Base-by-base conservation (phyloP, 805 yeast species). In the Metschnikowia cerradonensis region DNA sequence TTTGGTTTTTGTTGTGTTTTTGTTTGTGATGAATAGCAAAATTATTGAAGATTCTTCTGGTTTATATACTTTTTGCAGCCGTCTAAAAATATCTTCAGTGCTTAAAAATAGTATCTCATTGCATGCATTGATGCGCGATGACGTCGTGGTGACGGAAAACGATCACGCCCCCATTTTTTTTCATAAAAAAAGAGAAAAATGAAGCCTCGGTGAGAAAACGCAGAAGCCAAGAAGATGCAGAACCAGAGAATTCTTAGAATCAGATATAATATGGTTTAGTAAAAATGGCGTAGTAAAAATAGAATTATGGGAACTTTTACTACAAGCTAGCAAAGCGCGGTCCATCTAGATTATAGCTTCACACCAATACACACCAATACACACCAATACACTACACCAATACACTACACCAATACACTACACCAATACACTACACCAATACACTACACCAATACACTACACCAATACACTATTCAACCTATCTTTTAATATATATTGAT, bases 21-120 rank as follows among this genome's bases (percentile, higher is more conserved):
- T 14, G 20, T 14, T 22, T 22, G 26, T 22, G 6, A 22, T 22
- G 26, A 22, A 22, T 2, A 22, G 2, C n/a, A 2, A 17, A 15
- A 15, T 17, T 8, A 13, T 4, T 8, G 40, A 5, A 34, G 10
- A 34, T 34, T 22, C 2, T 13, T 1, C 31, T 3, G 17, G 11
- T 22, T 38, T 38, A 38, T 38, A 38, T 38, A 38, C 14, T 38
- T 38, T 38, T 38, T 22, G 41, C 41, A 38, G 41, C 41, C 41
- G 20, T 19, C 40, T 37, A 37, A 37, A 37, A 37, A 37, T 37
- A 38, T 22, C 31, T 22, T 8, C 6, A 1, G 31, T 6, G 41
- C 17, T 8, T 22, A 38, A 22, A 38, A 38, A 38, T 38, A 38
- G 41, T 31, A 38, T 3, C 31, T 20, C 31, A 14, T 17, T 17